Evolutionary conservation across 805 yeast species (phyloP), one percentile per base, ranked within the genome.

Genomic region (Schizosaccharomyces octosporus): DNA sequence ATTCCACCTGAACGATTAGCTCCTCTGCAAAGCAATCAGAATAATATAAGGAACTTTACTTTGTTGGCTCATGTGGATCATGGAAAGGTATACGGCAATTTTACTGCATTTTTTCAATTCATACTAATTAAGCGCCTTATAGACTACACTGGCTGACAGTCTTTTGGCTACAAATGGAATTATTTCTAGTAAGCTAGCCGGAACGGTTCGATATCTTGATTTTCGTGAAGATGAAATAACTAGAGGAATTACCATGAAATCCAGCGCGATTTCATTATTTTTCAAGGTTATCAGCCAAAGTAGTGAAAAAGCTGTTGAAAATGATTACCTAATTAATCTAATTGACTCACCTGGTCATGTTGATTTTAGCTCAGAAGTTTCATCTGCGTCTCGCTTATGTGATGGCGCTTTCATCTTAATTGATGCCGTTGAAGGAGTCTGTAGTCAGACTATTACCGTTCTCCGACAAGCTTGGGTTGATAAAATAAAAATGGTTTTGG

Each of bases 321-420:
- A 59, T 4, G 39, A 41, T 19, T 85, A 86, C 71, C 73, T 93
- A 62, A 84, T 93, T 68, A 93, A 93, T 69, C 77, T 93, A 67
- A 90, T 93, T 63, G 99, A 93, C 72, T 90, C 97, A 0, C 99
- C 99, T 0, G 99, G 99, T n/a, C 99, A 93, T 68, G 87, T 93
- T 63, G 99, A 93, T 72, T 93, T 93, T 70, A 84, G 95, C 0
- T 84, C 94, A 13, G 99, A 93, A 69, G 99, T 93, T 0, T 86
- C 95, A 32, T 86, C 96, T 0, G 95, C 97, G 0, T 88, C 97
- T 1, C 77, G 98, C 67, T 75, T 93, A 55, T 93, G 97, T 74
- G 99, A 93, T 69, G 97, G 97, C 57, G 96, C 97, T 0, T 84
- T 93, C 2, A 94, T 93, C 0, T 74, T 93, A 17, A 95, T 93